phyloP scores from a whole-genome alignment of 1,139 yeast species.

The Blastobotrys illinoisensis region DNA sequence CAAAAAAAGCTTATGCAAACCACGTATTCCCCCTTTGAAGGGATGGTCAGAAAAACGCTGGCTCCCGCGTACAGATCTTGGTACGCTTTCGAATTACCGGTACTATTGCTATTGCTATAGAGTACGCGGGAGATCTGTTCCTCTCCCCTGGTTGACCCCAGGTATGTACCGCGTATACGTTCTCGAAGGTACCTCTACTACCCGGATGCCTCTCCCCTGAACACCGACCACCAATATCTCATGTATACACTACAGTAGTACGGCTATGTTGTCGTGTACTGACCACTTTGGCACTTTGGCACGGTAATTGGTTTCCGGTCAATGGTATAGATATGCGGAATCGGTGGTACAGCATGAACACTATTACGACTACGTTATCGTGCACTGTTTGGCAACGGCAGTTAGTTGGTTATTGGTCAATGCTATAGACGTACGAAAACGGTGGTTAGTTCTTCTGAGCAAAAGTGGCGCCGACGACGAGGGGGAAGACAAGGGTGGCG shows the following conservation, averaged over 20 bases:
- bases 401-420: background rate
- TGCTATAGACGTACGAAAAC: background rate
- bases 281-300: too few relatives aligned
- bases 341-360: too few relatives aligned
- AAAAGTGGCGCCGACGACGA: constrained; percentile 96
- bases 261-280: too few relatives aligned
- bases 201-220: too few relatives aligned
- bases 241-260: too few relatives aligned
- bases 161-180: background rate
- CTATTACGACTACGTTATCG: too few relatives aligned
- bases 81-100: background rate
- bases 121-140: background rate
- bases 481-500: constrained; percentile 92
- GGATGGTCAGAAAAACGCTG: background rate
- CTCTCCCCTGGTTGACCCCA: background rate
- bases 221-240: too few relatives aligned
- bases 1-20: background rate
- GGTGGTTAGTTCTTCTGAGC: constrained; percentile 30
- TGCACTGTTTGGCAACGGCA: too few relatives aligned
- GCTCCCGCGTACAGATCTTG: background rate
- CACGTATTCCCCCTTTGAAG: background rate
- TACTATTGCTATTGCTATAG: background rate
- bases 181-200: too few relatives aligned
- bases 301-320: too few relatives aligned
- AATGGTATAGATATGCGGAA: too few relatives aligned